Evolutionary conservation across 148 eudicot genomes (phyloP).

Genomic region (Gaultheria prostrata): DNA sequence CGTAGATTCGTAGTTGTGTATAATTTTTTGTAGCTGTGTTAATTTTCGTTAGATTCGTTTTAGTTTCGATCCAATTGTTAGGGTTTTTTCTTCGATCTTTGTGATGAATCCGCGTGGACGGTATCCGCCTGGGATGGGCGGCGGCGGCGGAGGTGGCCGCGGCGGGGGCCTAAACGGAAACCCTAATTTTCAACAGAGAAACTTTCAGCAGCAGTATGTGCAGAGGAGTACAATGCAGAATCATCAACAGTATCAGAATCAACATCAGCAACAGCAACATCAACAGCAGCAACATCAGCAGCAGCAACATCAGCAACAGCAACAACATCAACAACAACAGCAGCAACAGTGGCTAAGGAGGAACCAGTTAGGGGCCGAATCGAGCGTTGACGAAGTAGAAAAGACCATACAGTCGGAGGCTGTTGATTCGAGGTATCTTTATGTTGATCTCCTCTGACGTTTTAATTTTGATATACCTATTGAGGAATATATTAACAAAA

Average conservation of each 20-base stretch:
- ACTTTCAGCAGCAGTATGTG: slow-evolving; percentile 43
- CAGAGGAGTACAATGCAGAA: slow-evolving; percentile 41
- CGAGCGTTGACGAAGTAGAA: slow-evolving; percentile 55
- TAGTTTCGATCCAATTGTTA: slow-evolving; percentile 11
- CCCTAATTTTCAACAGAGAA: slow-evolving; percentile 53
- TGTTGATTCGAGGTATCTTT: slow-evolving; percentile 45
- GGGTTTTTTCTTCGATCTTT: slow-evolving; percentile 12
- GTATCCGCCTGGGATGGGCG: slow-evolving; percentile 75
- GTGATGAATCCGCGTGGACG: slow-evolving; percentile 33
- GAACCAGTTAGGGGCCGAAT: slow-evolving; percentile 43
- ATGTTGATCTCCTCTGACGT: not conserved
- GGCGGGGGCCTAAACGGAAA: slow-evolving; percentile 30
- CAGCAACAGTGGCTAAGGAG: slow-evolving; percentile 72
- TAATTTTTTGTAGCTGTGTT: not conserved
- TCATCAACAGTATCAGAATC: slow-evolving; percentile 29
- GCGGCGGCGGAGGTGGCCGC: slow-evolving; percentile 40
- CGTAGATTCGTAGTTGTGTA: slow-evolving; percentile 1
- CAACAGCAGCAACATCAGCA: slow-evolving; percentile 30
- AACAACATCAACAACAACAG: slow-evolving; percentile 40
- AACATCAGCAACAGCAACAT: slow-evolving; percentile 36
- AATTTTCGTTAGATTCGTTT: not conserved
- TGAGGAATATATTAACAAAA: no score
- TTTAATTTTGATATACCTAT: not conserved
- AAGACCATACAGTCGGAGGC: slow-evolving; percentile 74
- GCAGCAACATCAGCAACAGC: slow-evolving; percentile 36